These are phyloP conservation scores for Wickerhamiella dianesei DNA, from an alignment of 805 yeast genomes.

Conservation along the genomic window DNA sequence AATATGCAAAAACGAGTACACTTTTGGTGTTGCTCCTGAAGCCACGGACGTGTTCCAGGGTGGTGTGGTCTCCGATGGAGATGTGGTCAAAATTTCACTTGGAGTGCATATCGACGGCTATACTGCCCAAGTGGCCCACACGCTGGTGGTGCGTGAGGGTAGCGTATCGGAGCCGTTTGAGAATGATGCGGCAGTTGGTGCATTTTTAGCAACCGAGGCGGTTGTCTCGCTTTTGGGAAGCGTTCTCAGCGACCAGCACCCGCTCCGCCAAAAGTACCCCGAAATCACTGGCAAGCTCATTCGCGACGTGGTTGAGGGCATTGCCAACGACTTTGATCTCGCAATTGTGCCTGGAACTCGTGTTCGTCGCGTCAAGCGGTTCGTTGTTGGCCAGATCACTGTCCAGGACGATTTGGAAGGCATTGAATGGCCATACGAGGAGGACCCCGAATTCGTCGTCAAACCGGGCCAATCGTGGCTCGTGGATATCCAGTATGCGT, in stretches of 20 bases:
- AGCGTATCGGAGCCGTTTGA: slow-evolving; percentile 51
- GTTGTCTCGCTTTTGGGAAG: slow-evolving; percentile 64
- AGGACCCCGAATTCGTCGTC: slow-evolving; percentile 41
- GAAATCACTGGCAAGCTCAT: slow-evolving; percentile 54
- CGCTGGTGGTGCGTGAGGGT: slow-evolving; percentile 45
- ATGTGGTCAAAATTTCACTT: slow-evolving; percentile 66
- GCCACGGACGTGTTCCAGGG: slow-evolving; percentile 26
- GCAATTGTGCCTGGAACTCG: slow-evolving; percentile 83
- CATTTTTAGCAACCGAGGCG: slow-evolving; percentile 80
- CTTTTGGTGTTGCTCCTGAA: slow-evolving; percentile 77
- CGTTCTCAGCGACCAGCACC: slow-evolving; percentile 47
- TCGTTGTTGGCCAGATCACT: slow-evolving; percentile 90
- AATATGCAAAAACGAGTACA: slow-evolving; percentile 69
- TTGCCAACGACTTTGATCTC: slow-evolving; percentile 76
- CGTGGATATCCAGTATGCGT: slow-evolving; percentile 70
- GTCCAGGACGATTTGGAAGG: slow-evolving; percentile 93
- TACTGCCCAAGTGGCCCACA: slow-evolving; percentile 76
- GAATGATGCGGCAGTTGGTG: slow-evolving; percentile 84
- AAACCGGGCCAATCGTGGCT: slow-evolving; percentile 74
- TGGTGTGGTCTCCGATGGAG: slow-evolving; percentile 54
- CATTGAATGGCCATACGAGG: slow-evolving; percentile 34
- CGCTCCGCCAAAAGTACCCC: slow-evolving; percentile 16
- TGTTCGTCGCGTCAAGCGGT: slow-evolving; percentile 82
- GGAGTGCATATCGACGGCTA: slow-evolving; percentile 96
- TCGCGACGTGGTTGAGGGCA: slow-evolving; percentile 65